Evolutionary conservation across 257 asterid genomes (phyloP), one percentile per base, ranked within the genome.

Genomic region (Verbena officinalis): DNA sequence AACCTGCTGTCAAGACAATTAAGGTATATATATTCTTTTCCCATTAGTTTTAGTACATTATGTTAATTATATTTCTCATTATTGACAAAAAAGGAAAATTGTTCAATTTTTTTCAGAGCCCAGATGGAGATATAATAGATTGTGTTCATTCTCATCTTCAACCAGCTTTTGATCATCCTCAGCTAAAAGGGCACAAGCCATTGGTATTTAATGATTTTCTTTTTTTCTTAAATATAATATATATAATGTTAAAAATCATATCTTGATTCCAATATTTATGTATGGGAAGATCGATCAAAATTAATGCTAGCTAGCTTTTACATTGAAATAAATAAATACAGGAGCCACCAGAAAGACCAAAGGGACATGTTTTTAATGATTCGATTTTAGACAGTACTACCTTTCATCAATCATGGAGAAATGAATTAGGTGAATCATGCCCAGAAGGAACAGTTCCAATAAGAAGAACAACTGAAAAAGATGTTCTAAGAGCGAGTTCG

Each of bases 141-240:
- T 93, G 99, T 70, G 86, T 93, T 34, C 54, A 65, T 56, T 58
- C 96, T 56, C 95, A 93, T 80, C 96, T 84, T 73, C 99, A 93
- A 60, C 99, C 99, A 21, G 99, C 97, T 55, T 93, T 93, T 72
- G 96, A 93, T 75, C 99, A 93, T 68, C 99, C 95, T 57, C 54
- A 40, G 64, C 96, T 93, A 24, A 93, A 80, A 77, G 96, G 97
- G 0, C 91, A 90, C 70, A 90, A 82, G 76, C 97, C 98, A 75
- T 51, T 89, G 95, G 98, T 91, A 83, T 8, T n/a, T n/a, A n/a
- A n/a, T n/a, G n/a, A 24, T 24, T 12, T 36, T 12, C 5, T 14
- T 7, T 10, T 50, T 5, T 27, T 2, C 4, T 27, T 27, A 5
- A 27, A 27, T n/a, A n/a, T n/a, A n/a, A 30, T 30, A 30, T 30